Evolutionary conservation across 768 basidiomycete species (phyloP).

Genomic region (Crepidotus variabilis): DNA sequence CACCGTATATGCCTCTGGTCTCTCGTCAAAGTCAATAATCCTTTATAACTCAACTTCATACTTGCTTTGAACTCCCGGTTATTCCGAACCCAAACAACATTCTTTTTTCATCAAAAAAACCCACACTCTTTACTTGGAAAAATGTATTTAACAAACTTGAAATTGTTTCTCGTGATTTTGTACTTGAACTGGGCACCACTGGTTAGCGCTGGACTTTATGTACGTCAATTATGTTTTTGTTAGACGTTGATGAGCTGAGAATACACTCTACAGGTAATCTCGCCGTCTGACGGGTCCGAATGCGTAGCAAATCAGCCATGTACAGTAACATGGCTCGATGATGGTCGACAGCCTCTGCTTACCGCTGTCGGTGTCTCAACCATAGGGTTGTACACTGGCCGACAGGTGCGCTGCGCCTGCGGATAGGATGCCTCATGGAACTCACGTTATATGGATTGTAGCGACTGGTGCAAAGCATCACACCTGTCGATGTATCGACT

Average conservation of each 20-base stretch:
- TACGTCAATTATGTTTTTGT: slow-evolving; percentile 20
- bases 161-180: slow-evolving; percentile 15
- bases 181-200: slow-evolving; percentile 19
- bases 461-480: slow-evolving; percentile 56
- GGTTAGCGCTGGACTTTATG: slow-evolving; percentile 37
- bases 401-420: slow-evolving; percentile 35
- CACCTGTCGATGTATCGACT: slow-evolving; percentile 49
- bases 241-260: neutral
- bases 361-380: slow-evolving; percentile 45
- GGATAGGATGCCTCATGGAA: neutral
- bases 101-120: neutral
- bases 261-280: slow-evolving; percentile 14
- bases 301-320: slow-evolving; percentile 56
- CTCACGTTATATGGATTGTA: slow-evolving; percentile 19
- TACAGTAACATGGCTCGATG: slow-evolving; percentile 58
- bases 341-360: slow-evolving; percentile 51
- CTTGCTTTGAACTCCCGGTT: neutral
- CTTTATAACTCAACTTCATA: neutral
- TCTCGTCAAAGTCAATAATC: neutral
- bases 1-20: neutral
- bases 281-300: slow-evolving; percentile 35
- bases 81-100: neutral
- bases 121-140: slow-evolving; percentile 3
- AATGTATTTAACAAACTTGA: slow-evolving; percentile 14
- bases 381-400: slow-evolving; percentile 57